phyloP scores from a whole-genome alignment of 768 basidiomycete species.

The Nevesoporus exiguus region DNA sequence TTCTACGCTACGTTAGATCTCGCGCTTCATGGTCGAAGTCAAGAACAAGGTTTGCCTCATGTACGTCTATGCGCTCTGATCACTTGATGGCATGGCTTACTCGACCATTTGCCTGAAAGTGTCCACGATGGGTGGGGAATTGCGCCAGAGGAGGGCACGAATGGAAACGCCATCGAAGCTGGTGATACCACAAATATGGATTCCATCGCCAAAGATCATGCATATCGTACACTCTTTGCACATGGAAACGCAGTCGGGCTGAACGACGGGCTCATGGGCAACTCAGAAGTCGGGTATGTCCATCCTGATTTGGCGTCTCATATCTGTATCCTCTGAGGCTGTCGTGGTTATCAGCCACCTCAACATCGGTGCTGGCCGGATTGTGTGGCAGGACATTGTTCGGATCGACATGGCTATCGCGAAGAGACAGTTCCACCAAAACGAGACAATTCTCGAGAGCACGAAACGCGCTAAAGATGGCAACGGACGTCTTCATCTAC shows the following conservation, averaged over 20 bases:
- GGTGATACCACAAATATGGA: slow-evolving; percentile 89
- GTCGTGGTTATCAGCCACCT: slow-evolving; percentile 58
- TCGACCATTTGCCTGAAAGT: slow-evolving; percentile 33
- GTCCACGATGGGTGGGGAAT: slow-evolving; percentile 98
- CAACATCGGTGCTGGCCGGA: slow-evolving; percentile 91
- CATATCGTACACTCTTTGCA: slow-evolving; percentile 69
- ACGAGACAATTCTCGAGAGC: slow-evolving; percentile 64
- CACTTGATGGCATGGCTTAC: not conserved
- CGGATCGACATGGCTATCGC: slow-evolving; percentile 90
- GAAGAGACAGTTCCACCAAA: slow-evolving; percentile 83
- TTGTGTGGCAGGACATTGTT: slow-evolving; percentile 98
- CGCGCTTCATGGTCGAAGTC: slow-evolving; percentile 43
- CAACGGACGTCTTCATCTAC: slow-evolving; percentile 81
- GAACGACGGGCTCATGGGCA: slow-evolving; percentile 94
- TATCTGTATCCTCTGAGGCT: slow-evolving; percentile 1
- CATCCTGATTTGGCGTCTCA: not conserved
- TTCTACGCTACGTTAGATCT: not conserved
- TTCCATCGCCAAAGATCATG: slow-evolving; percentile 71
- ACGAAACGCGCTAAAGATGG: slow-evolving; percentile 77
- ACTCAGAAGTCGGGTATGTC: slow-evolving; percentile 92
- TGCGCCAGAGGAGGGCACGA: slow-evolving; percentile 58
- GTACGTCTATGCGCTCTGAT: slow-evolving; percentile 39
- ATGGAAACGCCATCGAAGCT: slow-evolving; percentile 87
- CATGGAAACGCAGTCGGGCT: slow-evolving; percentile 92
- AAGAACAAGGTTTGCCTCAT: slow-evolving; percentile 92